phyloP scores from a whole-genome alignment of 2,329 filamentous ascomycete genomes.

The Aspergillus pseudoterreus region DNA sequence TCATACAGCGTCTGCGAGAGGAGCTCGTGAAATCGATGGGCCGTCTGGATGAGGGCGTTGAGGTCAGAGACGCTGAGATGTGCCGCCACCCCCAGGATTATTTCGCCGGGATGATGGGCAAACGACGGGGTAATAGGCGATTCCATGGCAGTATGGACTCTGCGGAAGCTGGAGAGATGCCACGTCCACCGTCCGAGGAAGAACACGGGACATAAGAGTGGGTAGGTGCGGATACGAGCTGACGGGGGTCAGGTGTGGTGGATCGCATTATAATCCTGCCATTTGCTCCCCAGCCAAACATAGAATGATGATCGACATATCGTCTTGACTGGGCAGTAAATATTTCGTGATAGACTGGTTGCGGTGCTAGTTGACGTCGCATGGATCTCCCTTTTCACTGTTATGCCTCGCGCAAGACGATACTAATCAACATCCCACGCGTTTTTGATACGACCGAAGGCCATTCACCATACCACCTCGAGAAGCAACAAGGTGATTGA shows the following conservation, averaged over 20 bases:
- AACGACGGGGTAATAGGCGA: neutral
- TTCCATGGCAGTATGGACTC: neutral
- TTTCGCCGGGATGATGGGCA: neutral
- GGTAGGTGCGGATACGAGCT: neutral
- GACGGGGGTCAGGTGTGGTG: neutral
- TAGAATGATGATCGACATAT: neutral
- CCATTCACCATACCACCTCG: no score
- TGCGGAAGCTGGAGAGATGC: neutral
- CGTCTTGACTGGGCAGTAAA: neutral
- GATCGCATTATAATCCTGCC: neutral
- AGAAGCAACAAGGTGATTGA: no score
- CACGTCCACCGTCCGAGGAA: neutral
- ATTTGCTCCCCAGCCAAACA: neutral
- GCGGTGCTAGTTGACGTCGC: neutral
- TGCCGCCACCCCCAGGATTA: slow-evolving; percentile 2
- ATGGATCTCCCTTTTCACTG: no score
- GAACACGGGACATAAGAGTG: neutral
- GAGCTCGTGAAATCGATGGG: neutral
- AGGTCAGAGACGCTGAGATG: slow-evolving; percentile 1
- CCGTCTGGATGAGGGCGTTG: slow-evolving; percentile 3
- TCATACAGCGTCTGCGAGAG: neutral
- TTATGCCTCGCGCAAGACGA: no score
- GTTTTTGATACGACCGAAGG: no score
- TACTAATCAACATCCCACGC: no score
- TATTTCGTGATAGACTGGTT: neutral